Evolutionary conservation across 2,329 filamentous ascomycete genomes (phyloP), one percentile per base, ranked within the genome.

Genomic region (Berkeleyomyces rouxiae): DNA sequence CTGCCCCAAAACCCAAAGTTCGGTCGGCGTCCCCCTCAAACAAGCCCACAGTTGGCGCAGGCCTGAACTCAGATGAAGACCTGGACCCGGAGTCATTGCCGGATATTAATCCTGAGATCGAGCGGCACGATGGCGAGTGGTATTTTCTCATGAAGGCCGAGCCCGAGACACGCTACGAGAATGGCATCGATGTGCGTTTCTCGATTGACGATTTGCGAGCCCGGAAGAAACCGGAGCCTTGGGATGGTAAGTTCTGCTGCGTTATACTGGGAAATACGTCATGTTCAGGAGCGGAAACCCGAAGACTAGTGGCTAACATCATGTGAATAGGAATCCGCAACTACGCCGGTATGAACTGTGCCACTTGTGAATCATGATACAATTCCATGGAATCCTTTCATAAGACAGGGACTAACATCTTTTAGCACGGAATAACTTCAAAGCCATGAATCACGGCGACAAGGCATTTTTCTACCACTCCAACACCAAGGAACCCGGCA

Each of bases 391-490:
- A 16, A n/a, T 23, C 23, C 43, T 5, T 46, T 7, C 4, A 3
- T 7, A n/a, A 4, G 43, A n/a, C 3, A 46, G 16, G 13, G 11
- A 46, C 43, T 46, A 46, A 46, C 43, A 4, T 37, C 16, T 1
- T 44, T 11, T 2, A 73, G 92, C 92, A 5, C 83, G 89, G 36
- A 97, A 96, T 70, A 90, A 96, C 71, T 85, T 99, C 75, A 83
- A 88, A 39, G 82, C 84, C 7, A 99, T 99, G 93, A 90, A 88
- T 68, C 84, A 85, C 63, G 91, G 91, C 59, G 93, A 99, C 70
- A 78, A 91, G 40, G 91, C 90, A 36, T 97, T 99, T 75, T 97
- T 99, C 76, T 97, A 97, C 71, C 92, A 96, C 74, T 95, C 88
- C 57, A 95, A 93, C 69, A 93, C 88, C 74, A 95, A 95, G 71